phyloP scores from a whole-genome alignment of 768 basidiomycete genomes.

The Serendipita sp. region DNA sequence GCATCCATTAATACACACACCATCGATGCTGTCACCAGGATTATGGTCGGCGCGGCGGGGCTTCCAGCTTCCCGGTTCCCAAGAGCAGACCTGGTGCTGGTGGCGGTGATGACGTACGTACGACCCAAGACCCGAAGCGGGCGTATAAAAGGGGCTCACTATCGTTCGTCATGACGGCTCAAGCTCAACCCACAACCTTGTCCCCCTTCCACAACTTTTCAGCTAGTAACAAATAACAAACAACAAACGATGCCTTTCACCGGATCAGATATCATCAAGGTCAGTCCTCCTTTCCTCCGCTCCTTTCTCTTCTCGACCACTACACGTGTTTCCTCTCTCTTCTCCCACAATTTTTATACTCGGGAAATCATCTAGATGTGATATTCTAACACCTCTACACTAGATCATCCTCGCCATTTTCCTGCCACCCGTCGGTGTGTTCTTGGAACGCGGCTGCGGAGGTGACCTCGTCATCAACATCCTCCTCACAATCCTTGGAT shows the following conservation, averaged over 20 bases:
- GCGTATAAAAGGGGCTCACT: too few species aligned
- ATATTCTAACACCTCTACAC: neutral
- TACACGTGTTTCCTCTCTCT: neutral
- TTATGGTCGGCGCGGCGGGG: too few species aligned
- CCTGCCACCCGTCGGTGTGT: conserved; percentile 73
- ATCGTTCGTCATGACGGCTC: too few species aligned
- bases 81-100: too few species aligned
- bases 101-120: too few species aligned
- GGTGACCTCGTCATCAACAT: conserved; percentile 46
- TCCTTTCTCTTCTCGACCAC: neutral
- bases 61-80: too few species aligned
- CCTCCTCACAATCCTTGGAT: conserved; percentile 10
- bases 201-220: neutral
- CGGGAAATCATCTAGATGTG: neutral
- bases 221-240: neutral
- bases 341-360: neutral
- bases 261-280: conserved; percentile 1
- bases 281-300: neutral
- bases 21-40: too few species aligned
- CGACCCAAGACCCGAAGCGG: too few species aligned
- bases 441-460: conserved; percentile 62
- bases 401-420: conserved; percentile 43
- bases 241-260: neutral
- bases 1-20: too few species aligned
- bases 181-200: too few species aligned